Conservation (phyloP, 495 filamentous ascomycete species). For the Articulospora tetracladia region DNA sequence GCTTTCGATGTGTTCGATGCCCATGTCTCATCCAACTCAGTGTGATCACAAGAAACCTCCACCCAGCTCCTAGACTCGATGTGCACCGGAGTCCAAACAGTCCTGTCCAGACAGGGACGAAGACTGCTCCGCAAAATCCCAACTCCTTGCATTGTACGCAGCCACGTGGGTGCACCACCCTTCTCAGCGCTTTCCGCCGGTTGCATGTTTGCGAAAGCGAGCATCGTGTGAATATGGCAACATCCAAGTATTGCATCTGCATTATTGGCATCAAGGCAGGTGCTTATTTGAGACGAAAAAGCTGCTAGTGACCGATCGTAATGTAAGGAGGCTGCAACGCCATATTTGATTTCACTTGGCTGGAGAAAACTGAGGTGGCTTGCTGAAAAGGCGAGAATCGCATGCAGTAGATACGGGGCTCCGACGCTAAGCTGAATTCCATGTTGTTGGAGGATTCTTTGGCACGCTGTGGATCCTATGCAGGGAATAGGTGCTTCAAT, state of each 20-base stretch:
- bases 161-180: not conserved
- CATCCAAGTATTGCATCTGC: not conserved
- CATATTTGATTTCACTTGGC: not conserved
- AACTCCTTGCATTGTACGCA: conserved; percentile 2
- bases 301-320: not conserved
- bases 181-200: not conserved
- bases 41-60: not conserved
- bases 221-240: not conserved
- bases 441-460: not conserved
- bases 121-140: not conserved
- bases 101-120: not conserved
- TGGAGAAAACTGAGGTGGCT: not conserved
- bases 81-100: not conserved
- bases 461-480: not conserved
- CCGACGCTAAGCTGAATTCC: not conserved
- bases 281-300: not conserved
- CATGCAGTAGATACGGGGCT: conserved; percentile 4
- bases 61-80: not conserved
- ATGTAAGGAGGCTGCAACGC: not conserved
- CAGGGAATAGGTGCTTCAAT: not conserved
- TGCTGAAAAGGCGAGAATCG: not conserved
- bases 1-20: not conserved
- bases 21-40: not conserved
- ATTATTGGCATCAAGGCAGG: not conserved
- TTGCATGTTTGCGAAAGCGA: not conserved